Evolutionary conservation across 2,329 filamentous ascomycete species (phyloP), one percentile per base, ranked within the genome.

Genomic region (Bipolaris victoriae): DNA sequence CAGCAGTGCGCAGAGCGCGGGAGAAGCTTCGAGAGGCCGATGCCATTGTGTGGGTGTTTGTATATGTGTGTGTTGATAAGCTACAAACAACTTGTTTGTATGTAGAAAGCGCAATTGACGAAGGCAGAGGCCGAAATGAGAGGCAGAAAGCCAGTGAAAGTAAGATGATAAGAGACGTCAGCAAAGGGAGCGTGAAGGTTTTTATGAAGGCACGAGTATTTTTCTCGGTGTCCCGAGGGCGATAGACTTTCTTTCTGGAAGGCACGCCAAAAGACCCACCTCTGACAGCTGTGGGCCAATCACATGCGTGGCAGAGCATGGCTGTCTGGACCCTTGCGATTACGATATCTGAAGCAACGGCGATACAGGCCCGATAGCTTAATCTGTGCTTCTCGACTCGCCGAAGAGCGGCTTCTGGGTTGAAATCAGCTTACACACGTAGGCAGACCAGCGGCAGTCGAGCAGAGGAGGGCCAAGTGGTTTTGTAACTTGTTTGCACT

Each of bases 1-100:
- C 60, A 20, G 71, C 58, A 67, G 68, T 76, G 71, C 63, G 77
- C 73, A 67, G 77, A 49, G 77, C 76, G 57, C 79, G 78, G 52
- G 75, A 66, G 61, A 74, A 69, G 64, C 49, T 69, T 61, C 73
- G 72, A 31, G 71, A 69, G 53, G 71, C 68, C 43, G 74, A 71
- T 52, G 73, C 73, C 73, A 76, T 76, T 63, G 64, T 61, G 49
- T 26, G 36, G 44, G 20, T 39, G 47, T 49, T 49, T 20, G 49
- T 55, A 46, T 24, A 7, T 49, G 33, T 58, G 31, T 35, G 20
- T 43, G 49, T 36, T 36, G 55, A 49, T 52, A 61, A 57, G 58
- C 47, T 49, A 24, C 26, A 31, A 18, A 45, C 9, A 9, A 16
- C 22, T n/a, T 5, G 15, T 2, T 57, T 31, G 49, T 37, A 16